phyloP scores from a whole-genome alignment of 2,329 filamentous ascomycete genomes.

The Didymella lethalis region DNA sequence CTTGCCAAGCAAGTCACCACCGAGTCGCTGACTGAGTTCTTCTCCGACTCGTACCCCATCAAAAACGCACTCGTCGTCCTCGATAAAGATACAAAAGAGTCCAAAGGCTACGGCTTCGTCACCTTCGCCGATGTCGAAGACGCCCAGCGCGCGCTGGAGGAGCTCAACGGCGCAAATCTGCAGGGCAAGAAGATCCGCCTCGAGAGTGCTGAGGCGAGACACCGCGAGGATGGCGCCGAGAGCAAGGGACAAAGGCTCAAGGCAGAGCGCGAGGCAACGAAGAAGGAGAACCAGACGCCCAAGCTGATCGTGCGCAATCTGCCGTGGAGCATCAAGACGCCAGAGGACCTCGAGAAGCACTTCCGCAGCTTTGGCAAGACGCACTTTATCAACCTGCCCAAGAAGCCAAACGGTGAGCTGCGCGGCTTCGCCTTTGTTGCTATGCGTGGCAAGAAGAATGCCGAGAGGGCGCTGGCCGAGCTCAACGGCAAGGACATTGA shows the following conservation, averaged over 20 bases:
- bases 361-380: conserved; percentile 93
- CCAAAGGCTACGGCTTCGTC: conserved; percentile 94
- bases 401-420: conserved; percentile 71
- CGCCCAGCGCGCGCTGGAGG: conserved; percentile 78
- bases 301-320: conserved; percentile 92
- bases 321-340: conserved; percentile 92
- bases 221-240: conserved; percentile 63
- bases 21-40: conserved; percentile 84
- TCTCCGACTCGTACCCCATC: conserved; percentile 92
- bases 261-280: conserved; percentile 70
- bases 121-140: conserved; percentile 95
- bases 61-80: conserved; percentile 95
- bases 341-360: conserved; percentile 78
- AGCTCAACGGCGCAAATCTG: conserved; percentile 79
- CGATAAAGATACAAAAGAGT: conserved; percentile 84
- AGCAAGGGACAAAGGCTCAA: conserved; percentile 64
- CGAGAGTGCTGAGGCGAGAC: conserved; percentile 86
- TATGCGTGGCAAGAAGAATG: conserved; percentile 86
- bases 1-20: conserved; percentile 80
- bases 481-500: conserved; percentile 92
- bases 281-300: conserved; percentile 72
- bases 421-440: conserved; percentile 94
- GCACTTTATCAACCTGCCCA: conserved; percentile 84
- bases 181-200: conserved; percentile 83
- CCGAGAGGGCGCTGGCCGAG: conserved; percentile 82